Evolutionary conservation across 371 early-diverging fungal genomes (phyloP).

Genomic region (Mucor mucedo): DNA sequence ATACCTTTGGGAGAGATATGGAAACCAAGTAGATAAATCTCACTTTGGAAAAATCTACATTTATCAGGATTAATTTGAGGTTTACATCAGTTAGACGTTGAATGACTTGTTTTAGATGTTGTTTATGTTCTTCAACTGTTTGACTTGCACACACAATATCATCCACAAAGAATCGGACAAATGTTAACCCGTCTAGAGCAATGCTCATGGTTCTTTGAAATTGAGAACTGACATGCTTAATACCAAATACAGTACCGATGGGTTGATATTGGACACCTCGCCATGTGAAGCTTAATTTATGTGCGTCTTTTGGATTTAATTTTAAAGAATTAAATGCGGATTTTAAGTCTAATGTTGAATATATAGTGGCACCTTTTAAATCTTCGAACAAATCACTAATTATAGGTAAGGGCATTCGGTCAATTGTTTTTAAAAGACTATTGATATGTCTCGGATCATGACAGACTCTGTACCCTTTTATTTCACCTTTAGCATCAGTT

Average conservation of each 20-base stretch:
- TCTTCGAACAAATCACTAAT: slow-evolving; percentile 23
- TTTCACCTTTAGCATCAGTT: slow-evolving; percentile 16
- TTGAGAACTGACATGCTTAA: slow-evolving; percentile 1
- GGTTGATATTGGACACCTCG: slow-evolving; percentile 4
- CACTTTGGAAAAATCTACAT: slow-evolving; percentile 8
- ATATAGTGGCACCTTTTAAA: slow-evolving; percentile 11
- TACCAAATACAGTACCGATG: slow-evolving; percentile 8
- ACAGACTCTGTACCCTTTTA: slow-evolving; percentile 16
- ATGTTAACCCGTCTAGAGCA: slow-evolving; percentile 6
- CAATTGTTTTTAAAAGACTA: neutral
- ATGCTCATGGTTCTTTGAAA: slow-evolving; percentile 10
- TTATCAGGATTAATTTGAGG: slow-evolving; percentile 28
- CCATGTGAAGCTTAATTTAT: slow-evolving; percentile 17
- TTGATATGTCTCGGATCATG: slow-evolving; percentile 22
- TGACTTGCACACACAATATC: slow-evolving; percentile 12
- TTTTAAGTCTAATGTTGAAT: slow-evolving; percentile 16
- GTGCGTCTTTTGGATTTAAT: slow-evolving; percentile 1
- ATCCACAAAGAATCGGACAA: slow-evolving; percentile 15
- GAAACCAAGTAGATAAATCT: slow-evolving; percentile 23
- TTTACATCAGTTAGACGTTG: slow-evolving; percentile 19
- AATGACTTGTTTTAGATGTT: slow-evolving; percentile 13
- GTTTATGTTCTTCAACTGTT: slow-evolving; percentile 9
- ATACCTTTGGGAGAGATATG: slow-evolving; percentile 16
- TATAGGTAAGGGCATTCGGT: slow-evolving; percentile 15
- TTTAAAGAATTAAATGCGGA: slow-evolving; percentile 18